phyloP scores from a whole-genome alignment of 768 basidiomycete genomes.

The Boletus pseudopeckii region DNA sequence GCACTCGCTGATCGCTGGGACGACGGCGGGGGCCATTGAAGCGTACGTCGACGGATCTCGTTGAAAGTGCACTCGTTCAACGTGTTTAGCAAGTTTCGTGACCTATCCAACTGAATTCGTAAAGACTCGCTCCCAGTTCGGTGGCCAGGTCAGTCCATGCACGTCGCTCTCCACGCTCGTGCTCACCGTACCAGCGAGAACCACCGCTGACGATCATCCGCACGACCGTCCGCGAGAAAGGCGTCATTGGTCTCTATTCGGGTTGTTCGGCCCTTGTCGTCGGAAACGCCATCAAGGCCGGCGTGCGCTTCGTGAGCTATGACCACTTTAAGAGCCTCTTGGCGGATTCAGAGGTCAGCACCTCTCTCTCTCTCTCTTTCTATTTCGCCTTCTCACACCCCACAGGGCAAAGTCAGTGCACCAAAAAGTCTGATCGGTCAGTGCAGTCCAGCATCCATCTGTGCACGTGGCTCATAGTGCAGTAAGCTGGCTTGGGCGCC shows the following conservation, averaged over 20 bases:
- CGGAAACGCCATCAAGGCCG: slow-evolving; percentile 92
- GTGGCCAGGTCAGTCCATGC: slow-evolving; percentile 54
- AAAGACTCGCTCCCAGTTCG: slow-evolving; percentile 92
- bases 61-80: slow-evolving; percentile 22
- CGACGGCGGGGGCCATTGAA: slow-evolving; percentile 90
- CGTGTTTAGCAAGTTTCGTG: slow-evolving; percentile 55
- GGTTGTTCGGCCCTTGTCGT: slow-evolving; percentile 87
- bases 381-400: neutral
- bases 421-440: slow-evolving; percentile 79
- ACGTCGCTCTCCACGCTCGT: neutral
- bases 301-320: slow-evolving; percentile 93
- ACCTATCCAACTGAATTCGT: slow-evolving; percentile 92
- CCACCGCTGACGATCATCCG: slow-evolving; percentile 70
- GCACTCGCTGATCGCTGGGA: slow-evolving; percentile 86
- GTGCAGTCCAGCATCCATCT: slow-evolving; percentile 2
- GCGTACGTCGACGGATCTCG: slow-evolving; percentile 52
- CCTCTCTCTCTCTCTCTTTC: neutral
- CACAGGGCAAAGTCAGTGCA: slow-evolving; percentile 86
- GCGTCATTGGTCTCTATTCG: slow-evolving; percentile 85
- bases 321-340: slow-evolving; percentile 85
- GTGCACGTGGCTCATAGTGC: slow-evolving; percentile 10
- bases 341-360: slow-evolving; percentile 74
- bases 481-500: slow-evolving; percentile 72
- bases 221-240: slow-evolving; percentile 70
- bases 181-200: slow-evolving; percentile 45